phyloP scores from a whole-genome alignment of 2,329 filamentous ascomycete species.

The Aspergillus uvarum region DNA sequence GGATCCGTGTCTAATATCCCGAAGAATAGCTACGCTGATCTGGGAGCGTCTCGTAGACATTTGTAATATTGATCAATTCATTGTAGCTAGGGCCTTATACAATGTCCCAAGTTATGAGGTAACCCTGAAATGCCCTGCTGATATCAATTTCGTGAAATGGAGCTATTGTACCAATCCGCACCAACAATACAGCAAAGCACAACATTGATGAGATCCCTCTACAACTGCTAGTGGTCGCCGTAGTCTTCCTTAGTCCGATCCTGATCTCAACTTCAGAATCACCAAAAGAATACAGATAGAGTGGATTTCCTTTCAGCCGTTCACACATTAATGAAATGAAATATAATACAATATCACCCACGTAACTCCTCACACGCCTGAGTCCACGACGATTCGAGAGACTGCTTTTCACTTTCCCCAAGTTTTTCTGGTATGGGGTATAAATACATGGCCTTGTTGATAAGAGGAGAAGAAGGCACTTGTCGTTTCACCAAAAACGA shows the following conservation, averaged over 20 bases:
- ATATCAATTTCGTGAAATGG: too few relatives aligned
- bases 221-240: too few relatives aligned
- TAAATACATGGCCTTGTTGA: background rate
- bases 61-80: too few relatives aligned
- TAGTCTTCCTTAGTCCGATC: background rate
- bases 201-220: too few relatives aligned
- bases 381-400: background rate
- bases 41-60: too few relatives aligned
- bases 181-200: too few relatives aligned
- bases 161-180: too few relatives aligned
- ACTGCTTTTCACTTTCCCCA: background rate
- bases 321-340: background rate
- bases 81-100: too few relatives aligned
- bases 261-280: background rate
- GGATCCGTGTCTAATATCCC: too few relatives aligned
- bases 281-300: background rate
- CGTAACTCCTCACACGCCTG: background rate
- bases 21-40: too few relatives aligned
- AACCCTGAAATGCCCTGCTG: too few relatives aligned
- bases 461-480: background rate
- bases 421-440: background rate
- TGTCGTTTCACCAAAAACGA: background rate
- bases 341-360: background rate
- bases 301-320: background rate
- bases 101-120: too few relatives aligned